Conservation (phyloP, 2,329 filamentous ascomycete genomes). For the Colletotrichum tofieldiae region DNA sequence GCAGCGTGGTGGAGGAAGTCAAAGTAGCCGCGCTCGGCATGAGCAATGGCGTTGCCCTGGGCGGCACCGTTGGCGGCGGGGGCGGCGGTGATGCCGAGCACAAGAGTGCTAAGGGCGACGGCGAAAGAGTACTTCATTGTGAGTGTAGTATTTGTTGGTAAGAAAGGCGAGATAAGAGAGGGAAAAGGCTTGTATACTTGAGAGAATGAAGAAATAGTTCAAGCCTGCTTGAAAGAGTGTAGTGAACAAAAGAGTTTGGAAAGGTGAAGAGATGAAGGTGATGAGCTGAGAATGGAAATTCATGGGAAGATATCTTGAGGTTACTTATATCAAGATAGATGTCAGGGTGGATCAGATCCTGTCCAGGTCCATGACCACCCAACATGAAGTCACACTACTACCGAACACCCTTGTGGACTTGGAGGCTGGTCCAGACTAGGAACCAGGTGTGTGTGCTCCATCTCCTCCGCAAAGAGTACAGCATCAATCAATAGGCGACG, state of each 20-base stretch:
- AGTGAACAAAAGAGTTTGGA: conserved; percentile 19
- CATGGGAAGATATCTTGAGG: conserved; percentile 10
- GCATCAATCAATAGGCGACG: conserved; percentile 41
- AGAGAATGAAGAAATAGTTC: conserved; percentile 33
- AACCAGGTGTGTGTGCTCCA: conserved; percentile 9
- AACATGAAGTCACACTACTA: conserved; percentile 14
- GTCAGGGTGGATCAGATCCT: background rate
- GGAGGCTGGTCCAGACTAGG: conserved; percentile 12
- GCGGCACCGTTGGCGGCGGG: conserved; percentile 21
- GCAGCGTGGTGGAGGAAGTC: conserved; percentile 36
- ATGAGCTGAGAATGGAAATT: background rate
- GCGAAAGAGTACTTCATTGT: conserved; percentile 38
- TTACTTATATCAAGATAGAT: conserved; percentile 38
- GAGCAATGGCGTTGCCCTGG: conserved; percentile 28
- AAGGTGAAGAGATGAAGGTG: conserved; percentile 17
- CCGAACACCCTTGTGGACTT: background rate
- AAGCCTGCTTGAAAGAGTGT: conserved; percentile 42
- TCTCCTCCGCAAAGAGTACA: conserved; percentile 25
- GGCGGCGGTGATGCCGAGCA: conserved; percentile 37
- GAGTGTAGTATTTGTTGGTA: conserved; percentile 12
- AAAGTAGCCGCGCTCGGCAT: conserved; percentile 37
- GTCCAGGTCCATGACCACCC: conserved; percentile 1
- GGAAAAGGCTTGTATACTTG: conserved; percentile 34
- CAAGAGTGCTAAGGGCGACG: conserved; percentile 35
- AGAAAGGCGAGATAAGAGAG: conserved; percentile 7